These are phyloP conservation scores for Ananas comosus DNA, from an alignment of 176 grass and related monocot species.

Conservation along the genomic window DNA sequence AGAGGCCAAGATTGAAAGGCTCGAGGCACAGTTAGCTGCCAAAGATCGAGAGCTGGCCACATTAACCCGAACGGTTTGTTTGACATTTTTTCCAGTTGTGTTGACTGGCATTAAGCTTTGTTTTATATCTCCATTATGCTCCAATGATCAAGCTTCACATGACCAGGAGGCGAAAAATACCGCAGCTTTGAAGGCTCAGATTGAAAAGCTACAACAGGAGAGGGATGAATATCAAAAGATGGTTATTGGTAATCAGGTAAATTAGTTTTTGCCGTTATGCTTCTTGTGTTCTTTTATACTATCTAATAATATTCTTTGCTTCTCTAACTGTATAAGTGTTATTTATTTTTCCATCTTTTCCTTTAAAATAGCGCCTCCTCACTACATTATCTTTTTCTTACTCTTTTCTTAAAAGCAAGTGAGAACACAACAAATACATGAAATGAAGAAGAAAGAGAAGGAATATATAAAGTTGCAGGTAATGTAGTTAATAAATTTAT, in stretches of 20 bases:
- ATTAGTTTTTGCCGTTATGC: conserved; percentile 1
- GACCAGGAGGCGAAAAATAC: conserved; percentile 83
- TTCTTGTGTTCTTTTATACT: not conserved
- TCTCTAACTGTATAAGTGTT: not conserved
- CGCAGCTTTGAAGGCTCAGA: conserved; percentile 78
- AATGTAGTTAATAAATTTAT: conserved; percentile 14
- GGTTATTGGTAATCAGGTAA: conserved; percentile 98
- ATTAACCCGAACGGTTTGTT: conserved; percentile 61
- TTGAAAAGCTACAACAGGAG: conserved; percentile 94
- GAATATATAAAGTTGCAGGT: conserved; percentile 97
- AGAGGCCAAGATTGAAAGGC: conserved; percentile 96
- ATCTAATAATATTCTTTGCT: conserved; percentile 6
- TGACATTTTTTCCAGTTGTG: conserved; percentile 19
- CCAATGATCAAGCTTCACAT: conserved; percentile 11
- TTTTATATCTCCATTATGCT: not conserved
- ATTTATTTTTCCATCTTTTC: not conserved
- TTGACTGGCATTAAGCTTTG: not conserved
- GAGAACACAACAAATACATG: conserved; percentile 92
- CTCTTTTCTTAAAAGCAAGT: conserved; percentile 57
- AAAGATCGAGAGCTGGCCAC: conserved; percentile 97
- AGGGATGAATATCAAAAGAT: conserved; percentile 97
- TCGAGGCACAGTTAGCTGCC: conserved; percentile 81
- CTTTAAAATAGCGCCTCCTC: not conserved
- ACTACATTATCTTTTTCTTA: conserved; percentile 20
- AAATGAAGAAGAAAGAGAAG: conserved; percentile 99